These are phyloP conservation scores for Yamadazyma spencermartinsiae DNA, from an alignment of 1,139 yeast species.

Conservation along the genomic window DNA sequence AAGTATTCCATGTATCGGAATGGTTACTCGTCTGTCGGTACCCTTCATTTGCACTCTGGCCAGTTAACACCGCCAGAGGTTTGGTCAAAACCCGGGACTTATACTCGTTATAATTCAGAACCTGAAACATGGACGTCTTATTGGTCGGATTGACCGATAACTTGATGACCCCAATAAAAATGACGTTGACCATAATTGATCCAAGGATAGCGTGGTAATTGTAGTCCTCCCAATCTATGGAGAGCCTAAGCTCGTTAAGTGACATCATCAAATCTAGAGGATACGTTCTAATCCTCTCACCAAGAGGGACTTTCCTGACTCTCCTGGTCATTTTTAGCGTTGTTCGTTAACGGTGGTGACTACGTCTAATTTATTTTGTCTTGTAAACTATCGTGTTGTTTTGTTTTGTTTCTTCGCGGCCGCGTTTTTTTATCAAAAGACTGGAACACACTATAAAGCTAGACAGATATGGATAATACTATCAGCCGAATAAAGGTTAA, in stretches of 20 bases:
- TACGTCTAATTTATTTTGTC: too few species aligned
- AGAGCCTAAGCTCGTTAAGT: constrained; percentile 51
- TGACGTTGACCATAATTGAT: constrained; percentile 36
- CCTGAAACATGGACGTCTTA: constrained; percentile 7
- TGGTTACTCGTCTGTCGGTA: neutral
- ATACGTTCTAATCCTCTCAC: constrained; percentile 43
- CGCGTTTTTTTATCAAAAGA: neutral
- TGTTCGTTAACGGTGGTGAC: too few species aligned
- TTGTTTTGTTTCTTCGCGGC: too few species aligned
- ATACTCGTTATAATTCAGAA: constrained; percentile 1
- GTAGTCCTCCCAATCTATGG: constrained; percentile 68
- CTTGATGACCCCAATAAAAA: constrained; percentile 19
- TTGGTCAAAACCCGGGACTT: neutral
- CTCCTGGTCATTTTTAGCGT: constrained; percentile 18
- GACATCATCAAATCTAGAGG: constrained; percentile 59
- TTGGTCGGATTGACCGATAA: constrained; percentile 16
- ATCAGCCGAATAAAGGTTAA: constrained; percentile 9
- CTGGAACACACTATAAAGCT: too few species aligned
- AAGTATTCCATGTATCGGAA: neutral
- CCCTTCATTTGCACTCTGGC: neutral
- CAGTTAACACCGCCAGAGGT: neutral
- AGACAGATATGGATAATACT: constrained; percentile 9
- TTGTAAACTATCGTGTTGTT: too few species aligned
- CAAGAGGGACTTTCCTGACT: constrained; percentile 33
- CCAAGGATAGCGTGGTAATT: constrained; percentile 36